A percentile compares a stretch with the other conserved stretches of the same genome.
Conservation (phyloP, 2,329 filamentous ascomycete genomes). For the Cladobotryum mycophilum region DNA sequence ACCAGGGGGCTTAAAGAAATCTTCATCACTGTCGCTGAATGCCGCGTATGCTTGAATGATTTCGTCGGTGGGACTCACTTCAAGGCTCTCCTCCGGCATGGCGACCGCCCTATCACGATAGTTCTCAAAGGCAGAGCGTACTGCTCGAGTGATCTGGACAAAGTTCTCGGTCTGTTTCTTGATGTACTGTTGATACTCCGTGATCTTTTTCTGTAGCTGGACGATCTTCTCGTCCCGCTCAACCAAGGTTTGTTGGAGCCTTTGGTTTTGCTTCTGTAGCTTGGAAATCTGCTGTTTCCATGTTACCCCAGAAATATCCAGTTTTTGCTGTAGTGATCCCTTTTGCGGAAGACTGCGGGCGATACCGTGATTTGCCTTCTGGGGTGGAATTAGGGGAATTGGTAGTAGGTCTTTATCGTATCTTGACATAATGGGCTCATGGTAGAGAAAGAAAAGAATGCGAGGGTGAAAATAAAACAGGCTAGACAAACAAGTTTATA, state of each 20-base stretch:
- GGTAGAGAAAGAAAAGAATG: too few species aligned
- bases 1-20: background rate
- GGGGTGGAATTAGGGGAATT: too few species aligned
- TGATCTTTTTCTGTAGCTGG: background rate
- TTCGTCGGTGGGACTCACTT: background rate
- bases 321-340: background rate
- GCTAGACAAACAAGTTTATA: too few species aligned
- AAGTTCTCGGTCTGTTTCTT: slow-evolving; percentile 4
- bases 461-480: too few species aligned
- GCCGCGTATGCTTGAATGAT: background rate
- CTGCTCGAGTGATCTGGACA: background rate
- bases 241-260: background rate
- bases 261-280: slow-evolving; percentile 4
- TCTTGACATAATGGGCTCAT: too few species aligned
- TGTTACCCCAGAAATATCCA: background rate
- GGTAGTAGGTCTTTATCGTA: too few species aligned
- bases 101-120: slow-evolving; percentile 4
- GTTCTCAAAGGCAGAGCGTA: slow-evolving; percentile 8
- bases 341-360: background rate
- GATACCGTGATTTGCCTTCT: too few species aligned
- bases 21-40: slow-evolving; percentile 5
- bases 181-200: slow-evolving; percentile 2
- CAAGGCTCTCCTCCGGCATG: background rate
- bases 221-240: background rate
- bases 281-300: slow-evolving; percentile 2